Conservation (phyloP, 805 yeast genomes). For the Ogataea paraovalis region DNA sequence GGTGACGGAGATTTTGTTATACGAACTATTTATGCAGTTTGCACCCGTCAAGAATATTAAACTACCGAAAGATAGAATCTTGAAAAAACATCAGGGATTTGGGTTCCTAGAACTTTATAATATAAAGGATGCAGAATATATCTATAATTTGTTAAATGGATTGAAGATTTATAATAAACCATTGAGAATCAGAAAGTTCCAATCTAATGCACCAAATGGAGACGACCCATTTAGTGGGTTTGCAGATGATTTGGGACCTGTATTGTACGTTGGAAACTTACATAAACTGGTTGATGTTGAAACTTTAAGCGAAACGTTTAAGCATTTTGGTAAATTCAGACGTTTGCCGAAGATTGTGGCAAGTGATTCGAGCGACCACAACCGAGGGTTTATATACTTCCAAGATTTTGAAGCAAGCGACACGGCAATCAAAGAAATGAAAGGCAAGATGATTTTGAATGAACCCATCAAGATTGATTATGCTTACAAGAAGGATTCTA, state of each 20-base stretch:
- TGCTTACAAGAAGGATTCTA: slow-evolving; percentile 62
- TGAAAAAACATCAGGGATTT: slow-evolving; percentile 73
- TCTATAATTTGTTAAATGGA: slow-evolving; percentile 55
- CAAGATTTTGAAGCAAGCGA: slow-evolving; percentile 68
- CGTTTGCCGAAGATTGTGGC: slow-evolving; percentile 44
- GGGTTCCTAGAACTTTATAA: slow-evolving; percentile 76
- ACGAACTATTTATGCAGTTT: slow-evolving; percentile 80
- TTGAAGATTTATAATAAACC: slow-evolving; percentile 57
- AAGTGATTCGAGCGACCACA: slow-evolving; percentile 47
- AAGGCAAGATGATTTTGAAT: slow-evolving; percentile 68
- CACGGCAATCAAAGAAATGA: slow-evolving; percentile 62
- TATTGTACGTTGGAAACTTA: slow-evolving; percentile 53
- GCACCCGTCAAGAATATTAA: slow-evolving; percentile 70
- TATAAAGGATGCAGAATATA: slow-evolving; percentile 66
- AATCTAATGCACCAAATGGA: slow-evolving; percentile 11
- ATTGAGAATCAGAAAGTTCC: slow-evolving; percentile 50
- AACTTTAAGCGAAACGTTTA: slow-evolving; percentile 53
- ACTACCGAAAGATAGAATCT: slow-evolving; percentile 75
- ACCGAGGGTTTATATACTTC: slow-evolving; percentile 66
- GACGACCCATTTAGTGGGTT: slow-evolving; percentile 4
- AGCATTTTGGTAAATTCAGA: slow-evolving; percentile 62
- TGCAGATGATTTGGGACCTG: slow-evolving; percentile 42
- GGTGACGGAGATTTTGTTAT: slow-evolving; percentile 66
- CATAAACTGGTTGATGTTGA: slow-evolving; percentile 63
- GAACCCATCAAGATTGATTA: slow-evolving; percentile 57